Evolutionary conservation across 805 yeast species (phyloP).

Genomic region (Candida coquimbonensis): DNA sequence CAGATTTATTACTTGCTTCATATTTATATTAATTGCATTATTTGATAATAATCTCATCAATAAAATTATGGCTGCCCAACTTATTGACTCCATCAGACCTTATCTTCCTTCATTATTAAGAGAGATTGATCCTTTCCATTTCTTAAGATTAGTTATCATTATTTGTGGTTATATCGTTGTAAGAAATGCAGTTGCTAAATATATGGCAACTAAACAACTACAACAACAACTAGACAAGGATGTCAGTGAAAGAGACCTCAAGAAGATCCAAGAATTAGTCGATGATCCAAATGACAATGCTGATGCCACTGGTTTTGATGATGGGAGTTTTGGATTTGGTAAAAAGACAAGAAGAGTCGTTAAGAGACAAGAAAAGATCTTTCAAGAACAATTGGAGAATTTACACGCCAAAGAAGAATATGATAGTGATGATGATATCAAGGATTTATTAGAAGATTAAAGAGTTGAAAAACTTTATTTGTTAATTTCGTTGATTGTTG

Average conservation of each 20-base stretch:
- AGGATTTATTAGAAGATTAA: conserved; percentile 50
- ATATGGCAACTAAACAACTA: conserved; percentile 52
- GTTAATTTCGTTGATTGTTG: background rate
- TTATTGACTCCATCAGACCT: too few relatives aligned
- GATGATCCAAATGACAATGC: conserved; percentile 32
- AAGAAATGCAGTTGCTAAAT: conserved; percentile 49
- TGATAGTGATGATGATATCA: conserved; percentile 62
- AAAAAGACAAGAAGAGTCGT: conserved; percentile 60
- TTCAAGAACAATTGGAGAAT: conserved; percentile 42
- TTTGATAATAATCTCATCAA: too few relatives aligned
- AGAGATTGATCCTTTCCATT: conserved; percentile 38
- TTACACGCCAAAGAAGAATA: conserved; percentile 35
- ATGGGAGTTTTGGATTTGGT: conserved; percentile 70
- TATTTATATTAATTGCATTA: too few relatives aligned
- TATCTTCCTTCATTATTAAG: too few relatives aligned
- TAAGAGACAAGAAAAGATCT: conserved; percentile 44
- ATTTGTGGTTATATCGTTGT: conserved; percentile 58
- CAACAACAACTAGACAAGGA: conserved; percentile 45
- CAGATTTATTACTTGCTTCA: too few relatives aligned
- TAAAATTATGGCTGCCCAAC: too few relatives aligned
- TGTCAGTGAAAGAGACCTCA: conserved; percentile 32
- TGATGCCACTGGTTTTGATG: conserved; percentile 29
- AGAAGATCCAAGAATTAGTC: conserved; percentile 24
- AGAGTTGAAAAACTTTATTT: conserved; percentile 7
- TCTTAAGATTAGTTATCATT: conserved; percentile 41